Evolutionary conservation across 1,284 basidiomycete species (phyloP), one percentile per base, ranked within the genome.

Genomic region (Ustilago bromivora): DNA sequence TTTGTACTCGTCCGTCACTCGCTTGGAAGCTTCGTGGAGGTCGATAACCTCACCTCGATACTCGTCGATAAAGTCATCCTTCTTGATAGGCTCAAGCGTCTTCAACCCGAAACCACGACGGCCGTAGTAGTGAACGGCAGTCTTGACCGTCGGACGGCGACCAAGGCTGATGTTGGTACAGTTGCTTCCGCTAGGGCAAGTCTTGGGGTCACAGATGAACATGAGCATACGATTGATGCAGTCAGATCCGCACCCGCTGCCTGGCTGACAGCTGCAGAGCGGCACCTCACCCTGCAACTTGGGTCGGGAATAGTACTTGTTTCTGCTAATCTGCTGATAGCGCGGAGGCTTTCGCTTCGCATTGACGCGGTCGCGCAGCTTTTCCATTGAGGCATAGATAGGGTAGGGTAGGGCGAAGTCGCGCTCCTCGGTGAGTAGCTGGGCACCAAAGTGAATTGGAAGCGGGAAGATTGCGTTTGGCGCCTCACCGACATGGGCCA

Each of bases 31-130:
- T 63, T 84, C 82, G 28, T 57, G 46, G 9, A 80, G 58, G 36
- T 82, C 59, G 70, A 84, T 82, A 17, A 84, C 77, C 57, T 84
- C 83, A 40, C 83, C 83, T 31, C 83, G 78, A 52, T 84, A 84
- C 65, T 84, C 82, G 61, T 79, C 82, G 55, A 84, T 73, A 36
- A 83, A 82, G 9, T 71, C 65, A 28, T 73, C 77, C 66, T 64
- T 70, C 34, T 66, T 57, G 68, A 85, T 71, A 4, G 73, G 58
- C 53, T 81, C 69, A 32, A 72, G 71, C 54, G 82, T 79, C 49
- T 66, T 61, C 10, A 85, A 68, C 15, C 83, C 83, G 32, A 83
- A 84, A 6, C 83, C 83, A 12, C 83, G 81, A 10, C 58, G 57
- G 15, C 82, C 82, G 36, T 77, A 82, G 49, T 78, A 78, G 5